phyloP scores from a whole-genome alignment of 1,284 basidiomycete species.

The Leucoagaricus sp. region DNA sequence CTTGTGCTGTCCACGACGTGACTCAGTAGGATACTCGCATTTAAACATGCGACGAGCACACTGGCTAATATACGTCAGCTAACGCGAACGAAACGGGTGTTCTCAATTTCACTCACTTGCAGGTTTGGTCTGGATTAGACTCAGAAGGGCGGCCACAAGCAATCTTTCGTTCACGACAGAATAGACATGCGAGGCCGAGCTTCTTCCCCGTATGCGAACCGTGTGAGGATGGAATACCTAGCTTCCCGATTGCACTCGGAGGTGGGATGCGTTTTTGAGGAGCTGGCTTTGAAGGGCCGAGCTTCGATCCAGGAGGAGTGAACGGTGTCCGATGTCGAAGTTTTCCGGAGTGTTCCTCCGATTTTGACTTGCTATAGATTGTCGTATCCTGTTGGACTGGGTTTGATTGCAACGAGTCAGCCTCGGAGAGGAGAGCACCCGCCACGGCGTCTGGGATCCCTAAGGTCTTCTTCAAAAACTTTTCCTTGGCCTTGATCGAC shows the following conservation, averaged over 20 bases:
- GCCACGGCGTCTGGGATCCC: background rate
- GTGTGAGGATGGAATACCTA: background rate
- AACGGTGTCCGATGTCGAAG: too few relatives aligned
- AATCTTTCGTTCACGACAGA: constrained; percentile 39
- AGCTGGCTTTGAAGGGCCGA: background rate
- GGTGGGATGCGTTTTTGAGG: constrained; percentile 10
- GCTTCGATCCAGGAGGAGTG: background rate
- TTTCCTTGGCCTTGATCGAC: background rate
- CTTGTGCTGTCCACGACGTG: constrained; percentile 13
- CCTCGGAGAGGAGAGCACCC: background rate
- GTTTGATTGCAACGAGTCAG: background rate
- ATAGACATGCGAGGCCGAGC: constrained; percentile 35
- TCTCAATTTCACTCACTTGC: constrained; percentile 32
- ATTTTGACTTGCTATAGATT: too few relatives aligned
- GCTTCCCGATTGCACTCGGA: background rate
- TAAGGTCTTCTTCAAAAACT: background rate
- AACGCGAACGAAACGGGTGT: background rate
- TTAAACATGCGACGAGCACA: constrained; percentile 27
- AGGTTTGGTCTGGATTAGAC: constrained; percentile 29
- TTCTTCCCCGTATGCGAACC: constrained; percentile 26
- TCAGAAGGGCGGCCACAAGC: constrained; percentile 34
- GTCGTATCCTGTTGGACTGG: too few relatives aligned
- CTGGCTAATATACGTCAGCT: constrained; percentile 24
- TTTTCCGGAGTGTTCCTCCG: too few relatives aligned
- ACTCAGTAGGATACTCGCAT: constrained; percentile 25